A percentile compares a stretch with the other conserved stretches of the same genome.
Conservation (phyloP, 2,329 filamentous ascomycete species). For the Diaporthe destruens region DNA sequence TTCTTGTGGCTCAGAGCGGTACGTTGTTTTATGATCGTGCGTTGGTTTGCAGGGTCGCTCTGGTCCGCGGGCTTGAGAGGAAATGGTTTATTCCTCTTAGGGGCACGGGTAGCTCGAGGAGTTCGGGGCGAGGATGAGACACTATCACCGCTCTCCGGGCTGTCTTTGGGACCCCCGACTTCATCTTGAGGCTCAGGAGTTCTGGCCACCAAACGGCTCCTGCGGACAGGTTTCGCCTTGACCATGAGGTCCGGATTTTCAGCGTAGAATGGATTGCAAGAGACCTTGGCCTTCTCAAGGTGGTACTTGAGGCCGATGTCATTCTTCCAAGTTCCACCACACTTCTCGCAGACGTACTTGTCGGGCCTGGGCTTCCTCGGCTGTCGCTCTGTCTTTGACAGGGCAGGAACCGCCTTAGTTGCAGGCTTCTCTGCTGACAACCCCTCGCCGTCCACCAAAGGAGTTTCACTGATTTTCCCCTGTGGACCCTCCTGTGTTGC, state of each 20-base stretch:
- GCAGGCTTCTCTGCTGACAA: neutral
- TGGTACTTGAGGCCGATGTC: slow-evolving; percentile 71
- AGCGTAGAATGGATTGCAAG: slow-evolving; percentile 65
- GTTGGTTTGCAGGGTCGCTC: slow-evolving; percentile 26
- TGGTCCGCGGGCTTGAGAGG: neutral
- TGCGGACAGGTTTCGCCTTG: slow-evolving; percentile 28
- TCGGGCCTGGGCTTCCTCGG: slow-evolving; percentile 22
- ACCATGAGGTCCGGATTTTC: slow-evolving; percentile 46
- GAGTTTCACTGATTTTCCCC: too few relatives aligned
- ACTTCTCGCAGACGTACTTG: slow-evolving; percentile 61
- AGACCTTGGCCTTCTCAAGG: slow-evolving; percentile 64
- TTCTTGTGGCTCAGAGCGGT: slow-evolving; percentile 24
- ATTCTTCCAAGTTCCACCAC: slow-evolving; percentile 69
- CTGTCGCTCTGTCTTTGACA: slow-evolving; percentile 9
- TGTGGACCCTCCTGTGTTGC: neutral
- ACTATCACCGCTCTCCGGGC: slow-evolving; percentile 8
- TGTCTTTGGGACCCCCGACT: neutral
- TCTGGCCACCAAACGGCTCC: slow-evolving; percentile 4
- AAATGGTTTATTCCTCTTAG: slow-evolving; percentile 23
- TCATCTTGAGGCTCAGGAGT: slow-evolving; percentile 25
- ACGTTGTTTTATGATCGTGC: slow-evolving; percentile 39
- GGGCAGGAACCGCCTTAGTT: neutral
- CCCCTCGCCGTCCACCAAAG: neutral
- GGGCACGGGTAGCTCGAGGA: neutral
- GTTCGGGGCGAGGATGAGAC: slow-evolving; percentile 14